phyloP scores from a whole-genome alignment of 208 protist genomes.

The Herpetomonas tarakana region DNA sequence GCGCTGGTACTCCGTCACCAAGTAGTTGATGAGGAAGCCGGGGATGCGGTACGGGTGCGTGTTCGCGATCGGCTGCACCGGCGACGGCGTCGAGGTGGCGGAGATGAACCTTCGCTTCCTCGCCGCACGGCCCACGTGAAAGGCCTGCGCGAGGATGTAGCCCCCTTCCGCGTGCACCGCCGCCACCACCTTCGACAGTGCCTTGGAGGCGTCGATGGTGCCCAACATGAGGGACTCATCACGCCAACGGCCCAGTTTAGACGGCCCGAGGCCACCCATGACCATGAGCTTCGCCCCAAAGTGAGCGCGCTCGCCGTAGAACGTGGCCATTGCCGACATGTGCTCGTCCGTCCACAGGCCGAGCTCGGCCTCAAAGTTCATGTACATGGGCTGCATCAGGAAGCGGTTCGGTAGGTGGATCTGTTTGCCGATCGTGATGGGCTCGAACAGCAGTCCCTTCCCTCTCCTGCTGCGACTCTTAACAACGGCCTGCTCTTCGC shows the following conservation, averaged over 20 bases:
- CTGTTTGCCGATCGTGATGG: conserved; percentile 45
- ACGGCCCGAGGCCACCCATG: conserved; percentile 84
- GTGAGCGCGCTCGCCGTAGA: conserved; percentile 81
- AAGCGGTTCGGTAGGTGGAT: conserved; percentile 77
- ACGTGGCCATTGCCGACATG: conserved; percentile 74
- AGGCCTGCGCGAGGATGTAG: conserved; percentile 90
- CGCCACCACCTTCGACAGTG: conserved; percentile 72
- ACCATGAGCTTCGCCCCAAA: conserved; percentile 89
- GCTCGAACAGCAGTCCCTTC: conserved; percentile 41
- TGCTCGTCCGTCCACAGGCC: conserved; percentile 43
- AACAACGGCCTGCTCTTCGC: neutral
- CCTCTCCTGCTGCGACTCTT: neutral
- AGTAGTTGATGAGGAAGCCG: conserved; percentile 44
- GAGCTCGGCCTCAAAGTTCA: conserved; percentile 83
- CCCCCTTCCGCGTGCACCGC: conserved; percentile 86
- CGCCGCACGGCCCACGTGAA: conserved; percentile 87
- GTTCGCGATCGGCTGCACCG: conserved; percentile 56
- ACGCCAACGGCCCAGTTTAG: conserved; percentile 74
- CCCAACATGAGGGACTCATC: conserved; percentile 71
- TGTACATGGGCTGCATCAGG: conserved; percentile 82
- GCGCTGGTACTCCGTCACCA: conserved; percentile 83
- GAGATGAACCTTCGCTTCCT: conserved; percentile 52
- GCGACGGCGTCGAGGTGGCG: conserved; percentile 46
- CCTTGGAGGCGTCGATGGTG: conserved; percentile 66
- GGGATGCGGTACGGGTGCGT: conserved; percentile 62